Evolutionary conservation across 176 grass and related monocot genomes (phyloP), one percentile per base, ranked within the genome.

Genomic region (Zea mays): DNA sequence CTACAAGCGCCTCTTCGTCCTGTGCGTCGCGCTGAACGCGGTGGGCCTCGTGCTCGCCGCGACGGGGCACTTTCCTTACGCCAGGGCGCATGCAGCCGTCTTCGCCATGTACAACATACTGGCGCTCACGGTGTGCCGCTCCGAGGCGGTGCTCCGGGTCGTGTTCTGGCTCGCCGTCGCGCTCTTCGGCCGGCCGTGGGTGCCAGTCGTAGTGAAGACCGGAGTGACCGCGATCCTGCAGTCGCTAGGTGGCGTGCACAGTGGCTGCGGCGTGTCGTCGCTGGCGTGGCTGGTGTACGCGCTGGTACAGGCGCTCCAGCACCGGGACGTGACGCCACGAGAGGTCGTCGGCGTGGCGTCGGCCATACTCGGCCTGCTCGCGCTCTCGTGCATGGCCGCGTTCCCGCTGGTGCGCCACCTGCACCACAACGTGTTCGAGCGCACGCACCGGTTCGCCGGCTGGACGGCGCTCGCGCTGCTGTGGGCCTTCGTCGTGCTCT

Each of bases 361-460:
- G 3, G 47, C 83, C 12, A 91, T 94, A 10, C 88, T 94, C 27
- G 83, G 14, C 3, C 43, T 94, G 10, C 72, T 94, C 2, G 84
- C 16, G 12, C 59, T 90, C 35, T 94, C 83, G 20, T 91, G 88
- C 76, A 1, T 81, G 7, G 85, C 88, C 4, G 92, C 88, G 20
- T 90, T 94, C 86, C 92, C 92, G n/a, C 82, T 91, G 21, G 43
- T 94, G 44, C 88, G 91, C 67, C 91, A 90, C 85, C 83, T 90
- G 46, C 91, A 94, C 72, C 91, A 94, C 72, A 94, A 94, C 89
- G 85, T 88, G 43, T 94, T 94, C 65, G 92, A 94, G 73, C 78
- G 85, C 66, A 86, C 92, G 36, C 92, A 94, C 79, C 88, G 92
- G 13, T 91, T 91, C 52, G 88, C 92, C 19, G 92, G 92, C 3